phyloP scores from a whole-genome alignment of 768 basidiomycete genomes.

The Tulasnella sp. region DNA sequence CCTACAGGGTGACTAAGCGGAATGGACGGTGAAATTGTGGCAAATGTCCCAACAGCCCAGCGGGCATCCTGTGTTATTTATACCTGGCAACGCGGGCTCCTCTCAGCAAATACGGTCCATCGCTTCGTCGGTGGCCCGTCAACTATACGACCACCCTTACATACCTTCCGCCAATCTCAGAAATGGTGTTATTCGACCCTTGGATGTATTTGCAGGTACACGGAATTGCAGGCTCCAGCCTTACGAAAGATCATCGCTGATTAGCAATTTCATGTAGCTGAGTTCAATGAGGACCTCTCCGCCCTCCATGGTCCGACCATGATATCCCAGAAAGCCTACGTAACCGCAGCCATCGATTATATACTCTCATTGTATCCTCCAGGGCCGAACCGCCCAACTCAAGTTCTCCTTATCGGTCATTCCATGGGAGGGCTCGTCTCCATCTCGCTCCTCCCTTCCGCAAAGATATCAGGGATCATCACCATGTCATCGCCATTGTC shows the following conservation, averaged over 20 bases:
- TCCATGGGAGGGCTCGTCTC: constrained; percentile 97
- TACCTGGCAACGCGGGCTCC: constrained; percentile 95
- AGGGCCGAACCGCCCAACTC: constrained; percentile 30
- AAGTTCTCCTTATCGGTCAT: constrained; percentile 75
- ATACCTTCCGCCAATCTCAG: constrained; percentile 43
- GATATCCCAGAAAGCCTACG: constrained; percentile 67
- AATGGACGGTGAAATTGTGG: too few species aligned
- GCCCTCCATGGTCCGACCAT: constrained; percentile 90
- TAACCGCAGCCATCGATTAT: constrained; percentile 56
- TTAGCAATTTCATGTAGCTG: constrained; percentile 40
- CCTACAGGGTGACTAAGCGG: too few species aligned
- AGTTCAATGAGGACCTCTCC: constrained; percentile 95
- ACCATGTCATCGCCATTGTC: constrained; percentile 96
- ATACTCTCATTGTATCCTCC: constrained; percentile 67
- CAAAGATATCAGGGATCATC: constrained; percentile 61
- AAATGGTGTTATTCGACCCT: constrained; percentile 36
- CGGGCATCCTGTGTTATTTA: constrained; percentile 85
- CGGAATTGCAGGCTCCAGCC: neutral
- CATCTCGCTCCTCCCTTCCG: constrained; percentile 45
- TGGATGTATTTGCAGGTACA: constrained; percentile 84
- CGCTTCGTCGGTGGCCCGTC: constrained; percentile 78
- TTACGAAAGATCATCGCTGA: neutral
- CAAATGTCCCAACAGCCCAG: constrained; percentile 21
- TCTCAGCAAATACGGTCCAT: constrained; percentile 90
- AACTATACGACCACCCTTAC: constrained; percentile 58